These are phyloP conservation scores for Cladophialophora bantiana DNA, from an alignment of 2,329 filamentous ascomycete genomes.

Conservation along the genomic window DNA sequence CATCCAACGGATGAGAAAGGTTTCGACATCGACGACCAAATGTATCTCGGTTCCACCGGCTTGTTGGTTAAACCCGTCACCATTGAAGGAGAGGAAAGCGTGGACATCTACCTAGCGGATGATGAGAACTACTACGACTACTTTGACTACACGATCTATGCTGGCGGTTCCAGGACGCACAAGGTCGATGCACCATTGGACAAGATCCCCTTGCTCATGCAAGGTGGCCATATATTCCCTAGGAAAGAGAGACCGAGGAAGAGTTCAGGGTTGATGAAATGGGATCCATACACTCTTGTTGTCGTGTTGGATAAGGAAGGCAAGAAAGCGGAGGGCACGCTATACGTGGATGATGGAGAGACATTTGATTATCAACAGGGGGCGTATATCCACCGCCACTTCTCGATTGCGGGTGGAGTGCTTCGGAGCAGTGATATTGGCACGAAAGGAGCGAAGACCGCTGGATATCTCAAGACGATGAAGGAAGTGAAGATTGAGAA, in stretches of 20 bases:
- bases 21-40: constrained; percentile 90
- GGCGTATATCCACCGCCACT: constrained; percentile 85
- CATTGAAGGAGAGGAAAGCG: constrained; percentile 73
- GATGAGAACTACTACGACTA: constrained; percentile 94
- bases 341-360: constrained; percentile 95
- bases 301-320: constrained; percentile 72
- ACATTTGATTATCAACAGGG: constrained; percentile 86
- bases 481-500: constrained; percentile 79
- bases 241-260: constrained; percentile 87
- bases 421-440: constrained; percentile 75
- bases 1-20: constrained; percentile 85
- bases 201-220: constrained; percentile 88
- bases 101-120: constrained; percentile 87
- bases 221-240: constrained; percentile 88
- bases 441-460: constrained; percentile 66
- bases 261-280: constrained; percentile 87
- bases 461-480: constrained; percentile 81
- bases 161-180: constrained; percentile 72
- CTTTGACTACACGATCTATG: constrained; percentile 81
- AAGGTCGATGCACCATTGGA: constrained; percentile 80
- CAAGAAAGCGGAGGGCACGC: constrained; percentile 73
- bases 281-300: constrained; percentile 92
- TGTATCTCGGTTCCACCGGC: constrained; percentile 88
- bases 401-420: constrained; percentile 67
- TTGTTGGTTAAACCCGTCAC: constrained; percentile 92